Evolutionary conservation across 352 stramenopile genomes (phyloP), one percentile per base, ranked within the genome.

Genomic region (Pythium dissimile): DNA sequence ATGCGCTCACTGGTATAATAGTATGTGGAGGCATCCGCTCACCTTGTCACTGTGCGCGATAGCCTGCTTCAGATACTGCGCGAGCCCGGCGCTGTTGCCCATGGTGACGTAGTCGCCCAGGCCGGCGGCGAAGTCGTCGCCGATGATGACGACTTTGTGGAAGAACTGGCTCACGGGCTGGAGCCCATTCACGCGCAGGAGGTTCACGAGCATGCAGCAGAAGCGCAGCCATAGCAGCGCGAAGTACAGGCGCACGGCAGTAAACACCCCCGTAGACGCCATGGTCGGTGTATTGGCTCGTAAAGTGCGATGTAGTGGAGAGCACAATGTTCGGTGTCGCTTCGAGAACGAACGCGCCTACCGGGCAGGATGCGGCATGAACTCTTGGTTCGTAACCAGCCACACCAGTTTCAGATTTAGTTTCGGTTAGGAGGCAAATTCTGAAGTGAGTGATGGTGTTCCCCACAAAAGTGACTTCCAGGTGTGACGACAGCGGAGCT

Each of bases 71-170:
- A 94, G 69, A 62, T 91, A 74, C 32, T 72, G 51, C 11, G 82
- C 70, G 28, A 92, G 61, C 7, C 80, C 82, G 0, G 68, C 80
- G 20, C 62, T 47, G 23, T 50, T 69, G 26, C 66, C 70, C 35
- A 92, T 64, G 8, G 77, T 87, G 45, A 94, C 62, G 54, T 86
- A 90, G 64, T 94, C 84, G 47, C 84, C 82, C 28, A 91, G 55
- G 3, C 82, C 84, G 3, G 84, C 82, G 30, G 82, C 84, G 57
- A 94, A 94, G 64, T 90, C 84, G 54, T 94, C 84, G 31, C 82
- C 84, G 56, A 94, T 86, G 54, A 94, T 64, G 50, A 92, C 79
- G 37, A 87, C 69, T 58, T 94, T 94, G 67, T 94, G 84, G 46
- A 82, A 80, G 51, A 84, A 94, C 61, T 94, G 66, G 44, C 50